Base-by-base conservation (phyloP, 75 land plant species). In the Sequoiadendron giganteum region DNA sequence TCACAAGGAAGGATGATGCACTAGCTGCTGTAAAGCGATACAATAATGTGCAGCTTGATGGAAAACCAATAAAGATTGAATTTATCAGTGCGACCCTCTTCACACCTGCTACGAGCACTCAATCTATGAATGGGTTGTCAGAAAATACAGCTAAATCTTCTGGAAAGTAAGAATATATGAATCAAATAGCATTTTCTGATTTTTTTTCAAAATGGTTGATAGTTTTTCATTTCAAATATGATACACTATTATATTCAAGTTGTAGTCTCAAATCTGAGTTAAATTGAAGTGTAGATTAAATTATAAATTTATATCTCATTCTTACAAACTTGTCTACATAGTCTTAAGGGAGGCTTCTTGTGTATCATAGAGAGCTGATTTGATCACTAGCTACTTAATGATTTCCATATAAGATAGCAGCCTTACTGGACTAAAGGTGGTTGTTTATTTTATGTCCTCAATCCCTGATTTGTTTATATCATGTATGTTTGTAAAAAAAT, bases 31-130 rank as follows among this genome's bases (percentile, higher is more conserved):
- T 92, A 88, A 92, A 86, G 58, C 89, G 91, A 39, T 92, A 92
- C 88, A 92, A 92, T 83, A 92, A 88, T 82, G 93, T 92, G 84
- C 92, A 90, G 88, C 88, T 92, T 39, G 93, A 92, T 61, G 93
- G 93, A 47, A 92, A 92, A 65, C 88, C 93, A 58, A 90, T 92
- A 90, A 86, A 86, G 85, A 92, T 92, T 21, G 93, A 92, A 52
- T 86, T 88, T 39, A 85, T 92, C 61, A 89, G 93, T 15, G 81
- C 91, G 38, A 91, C 68, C 75, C 65, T 89, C 36, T 30, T 38
- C 28, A 42, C 86, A 70, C 45, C 90, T 19, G 39, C 86, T 36
- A 32, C 3, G 14, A 75, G 9, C 77, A 34, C 77, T 75, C 77
- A 75, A 9, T 75, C 77, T 34, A 75, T 75, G 77, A 75, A 75